Conservation (phyloP, 2,329 filamentous ascomycete genomes). For the Fusarium tricinctum region DNA sequence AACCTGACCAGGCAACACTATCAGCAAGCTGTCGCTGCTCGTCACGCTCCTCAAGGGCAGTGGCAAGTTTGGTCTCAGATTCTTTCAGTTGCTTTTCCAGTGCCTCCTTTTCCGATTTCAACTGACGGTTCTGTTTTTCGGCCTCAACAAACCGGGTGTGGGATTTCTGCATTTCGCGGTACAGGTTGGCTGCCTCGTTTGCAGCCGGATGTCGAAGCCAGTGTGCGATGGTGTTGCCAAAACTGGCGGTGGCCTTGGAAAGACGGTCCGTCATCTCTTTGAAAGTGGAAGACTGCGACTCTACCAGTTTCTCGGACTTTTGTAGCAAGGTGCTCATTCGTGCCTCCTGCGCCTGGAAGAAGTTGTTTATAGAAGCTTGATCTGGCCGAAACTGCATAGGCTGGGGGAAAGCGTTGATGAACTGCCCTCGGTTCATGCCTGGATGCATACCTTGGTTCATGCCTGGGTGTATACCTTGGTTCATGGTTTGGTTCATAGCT, state of each 20-base stretch:
- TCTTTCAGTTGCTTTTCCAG: background rate
- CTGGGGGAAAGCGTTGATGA: background rate
- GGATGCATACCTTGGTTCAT: too few species aligned
- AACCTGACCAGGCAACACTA: background rate
- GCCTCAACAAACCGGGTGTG: background rate
- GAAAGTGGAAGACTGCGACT: background rate
- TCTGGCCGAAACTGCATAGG: fast-evolving
- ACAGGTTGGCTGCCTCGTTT: background rate
- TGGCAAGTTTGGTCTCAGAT: background rate
- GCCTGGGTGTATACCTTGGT: too few species aligned
- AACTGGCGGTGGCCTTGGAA: background rate
- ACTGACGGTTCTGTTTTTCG: background rate
- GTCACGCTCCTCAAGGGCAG: background rate
- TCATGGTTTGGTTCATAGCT: too few species aligned
- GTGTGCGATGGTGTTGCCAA: background rate
- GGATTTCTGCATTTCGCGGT: background rate
- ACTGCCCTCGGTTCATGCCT: background rate
- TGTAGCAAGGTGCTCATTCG: background rate
- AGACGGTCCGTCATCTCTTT: background rate
- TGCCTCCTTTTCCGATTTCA: background rate
- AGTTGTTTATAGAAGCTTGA: background rate
- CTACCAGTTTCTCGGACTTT: background rate
- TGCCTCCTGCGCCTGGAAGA: background rate
- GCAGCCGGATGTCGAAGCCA: background rate
- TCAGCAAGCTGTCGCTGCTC: background rate